Conservation (phyloP, 768 basidiomycete species). For the Kondoa malvinella region DNA sequence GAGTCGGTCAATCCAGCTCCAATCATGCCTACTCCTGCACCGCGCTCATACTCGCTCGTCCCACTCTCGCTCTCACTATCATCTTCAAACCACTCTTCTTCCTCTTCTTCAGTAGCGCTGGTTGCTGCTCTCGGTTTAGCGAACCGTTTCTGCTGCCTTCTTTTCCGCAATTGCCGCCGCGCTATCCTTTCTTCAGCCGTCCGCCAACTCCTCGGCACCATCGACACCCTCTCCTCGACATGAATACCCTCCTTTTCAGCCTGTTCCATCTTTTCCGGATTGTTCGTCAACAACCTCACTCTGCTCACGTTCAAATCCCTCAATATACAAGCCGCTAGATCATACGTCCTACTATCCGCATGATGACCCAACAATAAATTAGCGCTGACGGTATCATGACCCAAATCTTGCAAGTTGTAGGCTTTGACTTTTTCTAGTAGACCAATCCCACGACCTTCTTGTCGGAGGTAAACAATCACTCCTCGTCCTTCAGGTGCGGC, state of each 20-base stretch:
- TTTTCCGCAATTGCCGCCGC: background rate
- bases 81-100: constrained; percentile 1
- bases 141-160: constrained; percentile 10
- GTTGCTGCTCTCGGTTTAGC: background rate
- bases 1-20: constrained; percentile 61
- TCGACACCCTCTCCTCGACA: constrained; percentile 69
- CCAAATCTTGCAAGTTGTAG: constrained; percentile 93
- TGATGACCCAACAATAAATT: constrained; percentile 87
- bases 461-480: constrained; percentile 82
- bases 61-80: constrained; percentile 4
- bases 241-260: constrained; percentile 64
- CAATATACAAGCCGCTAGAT: constrained; percentile 74
- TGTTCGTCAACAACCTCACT: constrained; percentile 79
- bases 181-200: constrained; percentile 8
- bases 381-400: constrained; percentile 95
- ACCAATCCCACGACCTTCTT: constrained; percentile 95
- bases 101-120: background rate
- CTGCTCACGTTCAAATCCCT: constrained; percentile 60
- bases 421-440: constrained; percentile 87
- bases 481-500: constrained; percentile 57
- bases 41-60: background rate
- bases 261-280: constrained; percentile 88
- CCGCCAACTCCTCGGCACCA: constrained; percentile 85
- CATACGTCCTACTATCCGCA: constrained; percentile 86
- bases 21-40: constrained; percentile 56